Base-by-base conservation (phyloP, 2,329 filamentous ascomycete genomes). In the Dactylonectria estremocensis region DNA sequence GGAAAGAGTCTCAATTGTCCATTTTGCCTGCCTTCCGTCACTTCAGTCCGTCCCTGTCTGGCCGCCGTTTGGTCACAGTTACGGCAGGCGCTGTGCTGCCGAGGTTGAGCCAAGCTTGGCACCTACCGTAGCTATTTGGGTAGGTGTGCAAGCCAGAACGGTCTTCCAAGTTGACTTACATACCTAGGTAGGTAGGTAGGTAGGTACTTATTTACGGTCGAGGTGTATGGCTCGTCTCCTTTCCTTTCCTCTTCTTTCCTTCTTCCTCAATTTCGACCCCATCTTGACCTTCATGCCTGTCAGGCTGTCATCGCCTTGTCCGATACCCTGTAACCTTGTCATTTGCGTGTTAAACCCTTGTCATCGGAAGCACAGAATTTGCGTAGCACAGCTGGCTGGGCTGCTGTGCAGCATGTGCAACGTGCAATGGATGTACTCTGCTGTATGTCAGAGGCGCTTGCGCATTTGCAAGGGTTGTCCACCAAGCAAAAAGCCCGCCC, bases 401-500 rank as follows among this genome's bases (percentile, higher is more conserved):
- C 24, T 28, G 24, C 24, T 28, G 24, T 4, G 24, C 24, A 28
- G 24, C 24, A 28, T 28, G 24, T 28, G 24, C 24, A 13, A 40
- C 16, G 37, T 40, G 37, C 16, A n/a, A 40, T 40, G 37, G 13
- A 16, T 40, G 37, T 40, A 16, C 37, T 13, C 13, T 16, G 37
- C 37, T 40, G 37, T 40, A 52, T 40, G 49, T 50, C 45, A 49
- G 24, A 20, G 14, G 33, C 46, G 58, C 37, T 35, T n/a, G 37
- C 33, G 24, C 28, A 37, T 48, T 16, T 33, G 14, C 40, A 46
- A 46, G 35, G 56, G 56, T 50, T 59, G 28, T 50, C 37, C 13
- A n/a, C 37, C 37, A 40, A 40, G 45, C 45, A 40, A 48, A 48
- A 33, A 55, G 24, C 40, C 28, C 50, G 56, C 37, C 46, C 24